Evolutionary conservation across 2,329 filamentous ascomycete genomes (phyloP), one percentile per base, ranked within the genome.

Genomic region (Colletotrichum eremochloae): DNA sequence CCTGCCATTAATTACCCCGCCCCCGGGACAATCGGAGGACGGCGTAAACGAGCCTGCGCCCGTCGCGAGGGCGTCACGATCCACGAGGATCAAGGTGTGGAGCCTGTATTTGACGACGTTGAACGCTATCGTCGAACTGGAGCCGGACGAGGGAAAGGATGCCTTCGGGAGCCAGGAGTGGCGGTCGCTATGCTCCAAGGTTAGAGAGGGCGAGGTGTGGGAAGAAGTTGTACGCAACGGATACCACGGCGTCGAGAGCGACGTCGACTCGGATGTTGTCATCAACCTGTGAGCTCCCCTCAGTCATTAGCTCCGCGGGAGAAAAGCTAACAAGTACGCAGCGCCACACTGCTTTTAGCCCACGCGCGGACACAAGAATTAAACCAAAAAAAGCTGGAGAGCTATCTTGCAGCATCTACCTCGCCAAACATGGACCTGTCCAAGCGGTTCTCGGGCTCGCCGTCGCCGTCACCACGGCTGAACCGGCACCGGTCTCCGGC

Each of bases 251-350:
- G 87, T 92, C 62, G 96, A 98, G 82, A 95, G 94, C 24, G 94
- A 95, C 75, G 94, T 98, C 15, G 96, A 99, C 82, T 91, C 94
- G 1, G 96, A 99, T 78, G 96, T 99, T 9, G 94, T 99, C 36
- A 93, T 96, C 73, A 96, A 95, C 77, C 81, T 97, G 92, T 95
- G 83, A 83, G 91, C 82, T 42, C 69, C 12, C 11, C 36, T 9
- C 8, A 38, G 15, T 33, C 36, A 15, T 44, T 60, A 9, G 33
- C 57, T 31, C n/a, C 63, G 57, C 40, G n/a, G 24, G 44, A 44
- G 53, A 40, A n/a, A 18, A 65, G 62, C 67, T 71, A 40, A 63
- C 46, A 53, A 74, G 63, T 77, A 55, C 76, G 24, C 18, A 97
- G 95, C 77, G 94, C 95, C 40, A 98, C 95, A 3, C 87, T 99